Evolutionary conservation across 495 filamentous ascomycete genomes (phyloP).

Genomic region (Xanthoparmelia taractica): DNA sequence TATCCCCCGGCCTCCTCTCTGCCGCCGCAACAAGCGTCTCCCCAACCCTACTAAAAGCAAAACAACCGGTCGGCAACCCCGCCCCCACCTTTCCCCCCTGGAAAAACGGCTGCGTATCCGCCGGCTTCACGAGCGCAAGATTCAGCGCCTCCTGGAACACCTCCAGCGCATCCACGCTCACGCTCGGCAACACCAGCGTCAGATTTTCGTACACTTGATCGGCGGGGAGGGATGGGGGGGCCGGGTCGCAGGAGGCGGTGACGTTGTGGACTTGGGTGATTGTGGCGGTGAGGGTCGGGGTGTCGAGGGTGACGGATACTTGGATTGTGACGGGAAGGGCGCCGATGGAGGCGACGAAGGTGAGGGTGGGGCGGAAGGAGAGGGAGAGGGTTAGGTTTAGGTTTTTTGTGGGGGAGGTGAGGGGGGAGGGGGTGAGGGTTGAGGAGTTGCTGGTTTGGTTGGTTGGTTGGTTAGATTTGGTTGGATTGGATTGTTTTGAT

Average conservation of each 20-base stretch:
- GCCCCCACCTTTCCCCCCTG: neutral
- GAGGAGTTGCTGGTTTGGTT: constrained; percentile 4
- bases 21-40: constrained; percentile 11
- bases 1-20: neutral
- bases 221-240: neutral
- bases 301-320: constrained; percentile 7
- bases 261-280: constrained; percentile 14
- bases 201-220: constrained; percentile 11
- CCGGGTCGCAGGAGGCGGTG: constrained; percentile 2
- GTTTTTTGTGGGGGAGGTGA: constrained; percentile 3
- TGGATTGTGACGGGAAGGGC: neutral
- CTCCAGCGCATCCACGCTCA: constrained; percentile 12
- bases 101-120: neutral
- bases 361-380: constrained; percentile 16
- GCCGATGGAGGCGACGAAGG: constrained; percentile 1
- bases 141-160: constrained; percentile 3
- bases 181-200: constrained; percentile 8
- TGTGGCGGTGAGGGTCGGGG: constrained; percentile 5
- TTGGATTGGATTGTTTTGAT: neutral
- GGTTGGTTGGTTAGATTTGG: no score
- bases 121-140: neutral
- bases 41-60: constrained; percentile 4
- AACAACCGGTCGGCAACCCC: constrained; percentile 1
- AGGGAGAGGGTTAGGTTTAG: constrained; percentile 7
- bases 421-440: constrained; percentile 3